Base-by-base conservation (phyloP, 352 stramenopile species). In the Globisporangium solare region DNA sequence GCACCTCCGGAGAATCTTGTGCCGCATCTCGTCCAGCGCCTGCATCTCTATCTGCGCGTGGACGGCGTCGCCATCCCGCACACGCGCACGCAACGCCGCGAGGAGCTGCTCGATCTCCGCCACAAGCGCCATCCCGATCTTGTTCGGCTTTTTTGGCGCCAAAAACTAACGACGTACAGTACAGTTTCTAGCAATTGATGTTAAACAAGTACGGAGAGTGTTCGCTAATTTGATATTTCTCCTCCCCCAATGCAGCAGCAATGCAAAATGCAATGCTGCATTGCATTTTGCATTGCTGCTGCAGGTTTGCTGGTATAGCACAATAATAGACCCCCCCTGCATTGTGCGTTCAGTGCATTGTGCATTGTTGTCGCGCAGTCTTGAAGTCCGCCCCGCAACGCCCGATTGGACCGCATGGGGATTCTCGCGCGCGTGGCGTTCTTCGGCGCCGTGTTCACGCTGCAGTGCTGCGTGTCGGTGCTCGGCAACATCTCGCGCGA, bases 371-470 rank as follows among this genome's bases (percentile, higher is more conserved):
- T 35, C 27, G 27, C 0, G 7, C 27, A 35, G 27, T 35, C 27
- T 35, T 35, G 27, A 35, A 35, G 27, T 35, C 27, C 27, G 27
- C 27, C 27, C 27, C n/a, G n/a, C n/a, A n/a, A n/a, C n/a, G n/a
- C n/a, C n/a, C n/a, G n/a, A n/a, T n/a, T n/a, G n/a, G n/a, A n/a
- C n/a, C 6, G 24, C 39, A 63, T 63, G 56, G 51, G 48, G 20
- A 47, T 57, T 21, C 43, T 63, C 50, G 51, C 27, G 22, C 84
- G 84, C 60, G 84, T 94, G 53, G 71, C 64, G 35, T 92, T 92
- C 81, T 92, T 91, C 74, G 85, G 78, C 63, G 74, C 73, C 49
- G 70, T 94, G 11, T 94, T 89, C 70, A 79, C 84, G 54, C 49
- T 89, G 6, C 82, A 94, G 56, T 92, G 81, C 73, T 92, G 84